Percentiles rank a stretch among this genome's conserved stretches.
Conservation (phyloP, 345 rosid genomes). For the Acer yangbiense region DNA sequence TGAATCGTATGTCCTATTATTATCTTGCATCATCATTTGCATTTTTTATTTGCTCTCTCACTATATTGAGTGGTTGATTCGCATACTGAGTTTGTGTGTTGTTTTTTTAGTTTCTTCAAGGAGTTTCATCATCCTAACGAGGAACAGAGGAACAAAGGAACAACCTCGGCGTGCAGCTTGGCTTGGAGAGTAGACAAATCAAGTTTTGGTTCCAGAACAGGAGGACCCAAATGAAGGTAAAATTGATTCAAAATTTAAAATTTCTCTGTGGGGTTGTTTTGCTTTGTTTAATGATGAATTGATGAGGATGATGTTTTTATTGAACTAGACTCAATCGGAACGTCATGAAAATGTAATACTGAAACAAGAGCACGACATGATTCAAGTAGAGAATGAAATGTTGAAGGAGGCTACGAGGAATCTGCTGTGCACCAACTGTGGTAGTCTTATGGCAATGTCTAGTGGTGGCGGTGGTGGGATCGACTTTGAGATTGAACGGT, state of each 20-base stretch:
- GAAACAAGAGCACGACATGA: constrained; percentile 63
- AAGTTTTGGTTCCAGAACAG: constrained; percentile 87
- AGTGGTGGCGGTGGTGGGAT: constrained; percentile 29
- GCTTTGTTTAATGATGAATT: not conserved
- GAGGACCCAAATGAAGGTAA: constrained; percentile 81
- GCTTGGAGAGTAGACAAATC: constrained; percentile 57
- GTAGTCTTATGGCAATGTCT: constrained; percentile 47
- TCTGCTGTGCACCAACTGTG: constrained; percentile 64
- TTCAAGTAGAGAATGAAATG: constrained; percentile 56
- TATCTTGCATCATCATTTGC: not conserved
- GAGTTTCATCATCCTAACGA: constrained; percentile 77
- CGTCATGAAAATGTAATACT: constrained; percentile 65
- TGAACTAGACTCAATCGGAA: constrained; percentile 67
- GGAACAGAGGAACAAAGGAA: constrained; percentile 66
- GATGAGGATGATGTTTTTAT: not conserved
- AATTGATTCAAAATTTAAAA: not conserved
- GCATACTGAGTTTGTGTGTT: too few species aligned
- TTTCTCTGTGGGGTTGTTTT: not conserved
- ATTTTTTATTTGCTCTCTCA: not conserved
- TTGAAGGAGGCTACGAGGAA: constrained; percentile 48
- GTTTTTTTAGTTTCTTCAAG: constrained; percentile 47
- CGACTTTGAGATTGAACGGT: constrained; percentile 48
- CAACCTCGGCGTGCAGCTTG: constrained; percentile 57
- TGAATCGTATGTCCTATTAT: constrained; percentile 49
- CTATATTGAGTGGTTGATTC: not conserved